These are phyloP conservation scores for Candida sp. DNA, from an alignment of 1,139 yeast genomes.

Conservation along the genomic window DNA sequence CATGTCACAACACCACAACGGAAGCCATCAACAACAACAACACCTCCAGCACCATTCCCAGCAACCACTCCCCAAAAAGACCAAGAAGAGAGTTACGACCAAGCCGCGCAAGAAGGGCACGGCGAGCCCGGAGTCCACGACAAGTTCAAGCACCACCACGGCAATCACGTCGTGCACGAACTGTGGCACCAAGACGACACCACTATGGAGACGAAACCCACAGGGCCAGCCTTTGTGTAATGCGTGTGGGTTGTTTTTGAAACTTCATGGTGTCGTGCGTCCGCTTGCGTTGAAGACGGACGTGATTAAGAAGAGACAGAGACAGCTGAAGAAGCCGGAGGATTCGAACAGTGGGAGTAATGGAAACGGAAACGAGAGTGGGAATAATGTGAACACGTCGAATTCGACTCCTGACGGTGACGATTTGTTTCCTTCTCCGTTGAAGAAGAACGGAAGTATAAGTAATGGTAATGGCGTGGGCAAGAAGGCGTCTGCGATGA, in stretches of 20 bases:
- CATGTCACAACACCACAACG: background rate
- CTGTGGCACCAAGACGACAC: conserved; percentile 61
- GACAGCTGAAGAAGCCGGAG: conserved; percentile 2
- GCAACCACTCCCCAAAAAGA: conserved; percentile 1
- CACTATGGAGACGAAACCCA: conserved; percentile 62
- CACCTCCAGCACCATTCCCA: background rate
- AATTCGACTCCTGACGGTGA: conserved; percentile 33
- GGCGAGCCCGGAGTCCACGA: conserved; percentile 9
- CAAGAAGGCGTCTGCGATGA: background rate
- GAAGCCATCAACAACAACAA: background rate
- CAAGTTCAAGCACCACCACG: conserved; percentile 3
- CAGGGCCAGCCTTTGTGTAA: conserved; percentile 60
- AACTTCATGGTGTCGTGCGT: conserved; percentile 60
- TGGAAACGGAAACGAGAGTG: conserved; percentile 1
- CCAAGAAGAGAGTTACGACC: conserved; percentile 4
- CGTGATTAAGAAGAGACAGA: conserved; percentile 77
- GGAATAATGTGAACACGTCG: background rate
- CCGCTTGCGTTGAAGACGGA: conserved; percentile 81
- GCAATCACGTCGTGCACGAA: conserved; percentile 41
- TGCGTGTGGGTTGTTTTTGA: conserved; percentile 63
- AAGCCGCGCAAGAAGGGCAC: conserved; percentile 9
- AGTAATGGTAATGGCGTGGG: too few species aligned
- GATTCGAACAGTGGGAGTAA: conserved; percentile 1
- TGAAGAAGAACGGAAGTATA: conserved; percentile 9
- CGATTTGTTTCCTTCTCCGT: conserved; percentile 38